phyloP scores from a whole-genome alignment of 1,139 yeast genomes.

The Suhomyces wounanorum region DNA sequence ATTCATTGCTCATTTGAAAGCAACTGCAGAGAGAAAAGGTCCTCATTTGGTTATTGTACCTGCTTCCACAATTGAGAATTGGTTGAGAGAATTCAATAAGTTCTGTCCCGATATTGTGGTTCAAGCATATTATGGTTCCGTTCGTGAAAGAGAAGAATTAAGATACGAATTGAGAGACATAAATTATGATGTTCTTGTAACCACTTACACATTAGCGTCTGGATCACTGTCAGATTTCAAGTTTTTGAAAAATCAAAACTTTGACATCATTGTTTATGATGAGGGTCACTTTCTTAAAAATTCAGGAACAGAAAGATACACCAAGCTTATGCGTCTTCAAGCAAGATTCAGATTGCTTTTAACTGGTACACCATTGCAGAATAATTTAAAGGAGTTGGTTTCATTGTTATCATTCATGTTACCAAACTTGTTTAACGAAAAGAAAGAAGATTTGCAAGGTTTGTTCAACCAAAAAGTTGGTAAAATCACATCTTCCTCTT shows the following conservation, averaged over 20 bases:
- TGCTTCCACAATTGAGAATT: constrained; percentile 92
- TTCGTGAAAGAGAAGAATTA: constrained; percentile 79
- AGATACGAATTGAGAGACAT: constrained; percentile 64
- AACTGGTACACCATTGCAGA: constrained; percentile 97
- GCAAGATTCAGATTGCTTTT: constrained; percentile 81
- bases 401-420: constrained; percentile 87
- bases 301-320: constrained; percentile 83
- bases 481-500: constrained; percentile 34
- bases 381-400: constrained; percentile 85
- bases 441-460: constrained; percentile 77
- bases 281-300: constrained; percentile 97
- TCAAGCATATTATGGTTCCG: constrained; percentile 92
- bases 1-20: constrained; percentile 83
- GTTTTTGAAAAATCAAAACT: constrained; percentile 70
- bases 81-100: constrained; percentile 92
- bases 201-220: constrained; percentile 90
- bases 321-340: constrained; percentile 76
- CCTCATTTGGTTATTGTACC: constrained; percentile 92
- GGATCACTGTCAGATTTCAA: constrained; percentile 82
- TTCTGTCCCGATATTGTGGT: constrained; percentile 82
- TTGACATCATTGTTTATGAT: constrained; percentile 89
- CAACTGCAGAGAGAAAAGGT: constrained; percentile 52
- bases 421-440: constrained; percentile 78
- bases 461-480: constrained; percentile 84
- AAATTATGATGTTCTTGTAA: constrained; percentile 88